A percentile compares a stretch with the other conserved stretches of the same genome.
Conservation (phyloP, 1,284 basidiomycete species). For the Meripilus lineatus region DNA sequence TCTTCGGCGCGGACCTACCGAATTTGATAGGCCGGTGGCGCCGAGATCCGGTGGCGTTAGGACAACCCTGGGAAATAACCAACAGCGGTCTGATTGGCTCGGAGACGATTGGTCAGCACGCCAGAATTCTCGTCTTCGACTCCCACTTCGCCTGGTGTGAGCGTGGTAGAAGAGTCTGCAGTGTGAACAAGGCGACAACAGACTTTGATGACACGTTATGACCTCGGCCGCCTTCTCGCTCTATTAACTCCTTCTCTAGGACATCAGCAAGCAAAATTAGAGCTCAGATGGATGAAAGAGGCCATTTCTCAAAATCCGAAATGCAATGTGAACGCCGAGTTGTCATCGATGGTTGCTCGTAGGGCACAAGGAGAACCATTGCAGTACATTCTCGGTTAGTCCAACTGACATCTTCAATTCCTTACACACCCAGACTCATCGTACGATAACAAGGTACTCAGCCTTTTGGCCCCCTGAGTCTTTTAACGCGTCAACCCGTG, state of each 20-base stretch:
- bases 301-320: conserved; percentile 19
- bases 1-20: too few relatives aligned
- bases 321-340: conserved; percentile 2
- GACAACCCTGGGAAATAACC: too few relatives aligned
- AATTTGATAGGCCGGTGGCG: too few relatives aligned
- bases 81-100: too few relatives aligned
- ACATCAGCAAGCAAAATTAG: conserved; percentile 40
- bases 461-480: conserved; percentile 80
- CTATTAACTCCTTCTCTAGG: conserved; percentile 37
- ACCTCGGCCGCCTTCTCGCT: conserved; percentile 22
- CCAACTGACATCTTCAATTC: conserved; percentile 4
- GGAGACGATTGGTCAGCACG: too few relatives aligned
- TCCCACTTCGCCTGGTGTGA: too few relatives aligned
- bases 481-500: conserved; percentile 69
- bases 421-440: not conserved
- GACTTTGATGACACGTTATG: conserved; percentile 17
- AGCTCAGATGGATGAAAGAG: conserved; percentile 62
- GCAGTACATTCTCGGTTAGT: conserved; percentile 86
- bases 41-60: too few relatives aligned
- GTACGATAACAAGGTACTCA: conserved; percentile 59
- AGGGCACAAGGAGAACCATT: conserved; percentile 71
- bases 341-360: conserved; percentile 42
- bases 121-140: too few relatives aligned
- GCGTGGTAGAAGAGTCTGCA: too few relatives aligned
- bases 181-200: too few relatives aligned